Conservation (phyloP, 176 grass and related monocot species). For the Aechmea fasciata region DNA sequence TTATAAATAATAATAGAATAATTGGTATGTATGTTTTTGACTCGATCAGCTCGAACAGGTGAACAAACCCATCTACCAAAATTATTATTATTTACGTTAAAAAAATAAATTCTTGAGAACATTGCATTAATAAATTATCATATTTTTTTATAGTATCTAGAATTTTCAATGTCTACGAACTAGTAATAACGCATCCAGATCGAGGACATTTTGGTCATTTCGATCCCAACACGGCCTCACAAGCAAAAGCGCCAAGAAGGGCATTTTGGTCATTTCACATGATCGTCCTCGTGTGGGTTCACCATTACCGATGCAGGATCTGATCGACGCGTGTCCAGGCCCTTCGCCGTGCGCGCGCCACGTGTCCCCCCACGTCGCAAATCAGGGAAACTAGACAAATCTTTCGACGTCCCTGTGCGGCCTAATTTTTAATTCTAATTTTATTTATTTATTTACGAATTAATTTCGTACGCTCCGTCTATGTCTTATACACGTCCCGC, state of each 20-base stretch:
- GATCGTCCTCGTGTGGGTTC: not conserved
- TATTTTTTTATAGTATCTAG: not conserved
- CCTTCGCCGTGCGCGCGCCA: not conserved
- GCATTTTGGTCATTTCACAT: constrained; percentile 1
- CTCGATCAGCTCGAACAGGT: too few species aligned
- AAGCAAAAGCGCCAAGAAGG: not conserved
- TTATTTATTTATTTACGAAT: too few species aligned
- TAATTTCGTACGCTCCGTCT: too few species aligned
- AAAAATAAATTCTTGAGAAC: too few species aligned
- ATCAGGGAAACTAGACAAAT: not conserved
- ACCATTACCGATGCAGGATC: not conserved
- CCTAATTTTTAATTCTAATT: too few species aligned
- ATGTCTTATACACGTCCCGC: too few species aligned
- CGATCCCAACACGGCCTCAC: not conserved
- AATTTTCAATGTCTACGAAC: not conserved
- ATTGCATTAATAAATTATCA: not conserved
- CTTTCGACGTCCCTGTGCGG: not conserved
- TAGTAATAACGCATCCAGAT: not conserved
- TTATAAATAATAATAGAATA: too few species aligned
- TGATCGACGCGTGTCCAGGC: constrained; percentile 6
- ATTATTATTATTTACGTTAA: too few species aligned
- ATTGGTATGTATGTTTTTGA: too few species aligned
- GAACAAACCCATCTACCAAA: too few species aligned
- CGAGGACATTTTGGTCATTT: not conserved
- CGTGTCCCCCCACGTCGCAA: not conserved